These are phyloP conservation scores for Entophlyctis helioformis DNA, from an alignment of 192 early-diverging fungal species.

Conservation along the genomic window DNA sequence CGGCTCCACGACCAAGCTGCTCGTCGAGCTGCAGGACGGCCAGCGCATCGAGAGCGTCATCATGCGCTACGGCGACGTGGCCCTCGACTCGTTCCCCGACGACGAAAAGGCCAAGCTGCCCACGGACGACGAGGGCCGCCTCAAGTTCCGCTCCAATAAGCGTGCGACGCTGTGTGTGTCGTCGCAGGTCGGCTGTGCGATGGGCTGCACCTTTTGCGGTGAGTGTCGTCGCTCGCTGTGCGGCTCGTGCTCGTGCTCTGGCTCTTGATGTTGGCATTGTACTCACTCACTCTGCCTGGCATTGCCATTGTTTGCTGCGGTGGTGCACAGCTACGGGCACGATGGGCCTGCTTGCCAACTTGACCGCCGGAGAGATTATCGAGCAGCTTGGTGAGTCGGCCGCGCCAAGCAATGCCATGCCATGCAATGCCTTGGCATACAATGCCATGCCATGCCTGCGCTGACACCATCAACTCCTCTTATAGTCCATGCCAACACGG, in stretches of 20 bases:
- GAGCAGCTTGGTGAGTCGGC: constrained; percentile 43
- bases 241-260: too few relatives aligned
- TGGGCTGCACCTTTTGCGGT: constrained; percentile 48
- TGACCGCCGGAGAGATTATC: constrained; percentile 38
- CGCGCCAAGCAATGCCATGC: too few relatives aligned
- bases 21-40: constrained; percentile 47
- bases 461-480: too few relatives aligned
- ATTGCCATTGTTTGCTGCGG: too few relatives aligned
- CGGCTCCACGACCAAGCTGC: constrained; percentile 39
- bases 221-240: background rate
- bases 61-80: constrained; percentile 43
- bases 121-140: background rate
- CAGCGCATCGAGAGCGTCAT: constrained; percentile 40
- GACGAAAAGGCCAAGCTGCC: constrained; percentile 20
- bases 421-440: too few relatives aligned
- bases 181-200: constrained; percentile 42
- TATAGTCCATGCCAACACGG: too few relatives aligned
- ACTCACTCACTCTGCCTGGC: too few relatives aligned
- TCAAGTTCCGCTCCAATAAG: constrained; percentile 28
- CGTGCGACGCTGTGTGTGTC: constrained; percentile 39
- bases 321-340: constrained; percentile 35
- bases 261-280: too few relatives aligned
- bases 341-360: constrained; percentile 38
- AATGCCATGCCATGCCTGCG: too few relatives aligned
- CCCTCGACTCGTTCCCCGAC: constrained; percentile 25